Evolutionary conservation across 2,329 filamentous ascomycete genomes (phyloP).

Genomic region (Dothiorella sarmentorum): DNA sequence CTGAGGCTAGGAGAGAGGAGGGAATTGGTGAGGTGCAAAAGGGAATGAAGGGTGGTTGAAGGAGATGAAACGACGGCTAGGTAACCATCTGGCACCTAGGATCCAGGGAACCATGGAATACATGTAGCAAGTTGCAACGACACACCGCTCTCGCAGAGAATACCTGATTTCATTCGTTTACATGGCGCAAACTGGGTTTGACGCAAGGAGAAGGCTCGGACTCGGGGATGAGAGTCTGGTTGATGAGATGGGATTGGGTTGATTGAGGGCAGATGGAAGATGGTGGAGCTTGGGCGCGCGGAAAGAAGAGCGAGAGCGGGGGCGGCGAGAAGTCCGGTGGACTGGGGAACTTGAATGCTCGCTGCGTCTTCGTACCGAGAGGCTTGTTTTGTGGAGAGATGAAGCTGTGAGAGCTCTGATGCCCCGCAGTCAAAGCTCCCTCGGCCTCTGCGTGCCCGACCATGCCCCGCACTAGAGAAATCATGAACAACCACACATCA

Average conservation of each 20-base stretch:
- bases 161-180: background rate
- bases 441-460: background rate
- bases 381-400: background rate
- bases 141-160: background rate
- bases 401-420: background rate
- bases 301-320: constrained; percentile 14
- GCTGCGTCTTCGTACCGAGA: constrained; percentile 17
- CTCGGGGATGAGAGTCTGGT: background rate
- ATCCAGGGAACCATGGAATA: background rate
- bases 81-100: background rate
- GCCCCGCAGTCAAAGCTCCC: background rate
- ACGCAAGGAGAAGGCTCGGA: background rate
- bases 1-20: background rate
- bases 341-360: background rate
- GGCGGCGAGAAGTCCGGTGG: constrained; percentile 13
- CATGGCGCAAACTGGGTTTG: background rate
- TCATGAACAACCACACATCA: background rate
- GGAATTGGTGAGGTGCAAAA: no score
- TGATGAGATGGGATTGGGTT: background rate
- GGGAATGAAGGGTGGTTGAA: no score
- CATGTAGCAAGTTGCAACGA: background rate
- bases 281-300: background rate
- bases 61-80: background rate
- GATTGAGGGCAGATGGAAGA: background rate
- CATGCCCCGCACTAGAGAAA: background rate